Percentiles rank a stretch among this genome's conserved stretches.
phyloP scores from a whole-genome alignment of 2,329 filamentous ascomycete species.

The Leptoxyphium fumago region DNA sequence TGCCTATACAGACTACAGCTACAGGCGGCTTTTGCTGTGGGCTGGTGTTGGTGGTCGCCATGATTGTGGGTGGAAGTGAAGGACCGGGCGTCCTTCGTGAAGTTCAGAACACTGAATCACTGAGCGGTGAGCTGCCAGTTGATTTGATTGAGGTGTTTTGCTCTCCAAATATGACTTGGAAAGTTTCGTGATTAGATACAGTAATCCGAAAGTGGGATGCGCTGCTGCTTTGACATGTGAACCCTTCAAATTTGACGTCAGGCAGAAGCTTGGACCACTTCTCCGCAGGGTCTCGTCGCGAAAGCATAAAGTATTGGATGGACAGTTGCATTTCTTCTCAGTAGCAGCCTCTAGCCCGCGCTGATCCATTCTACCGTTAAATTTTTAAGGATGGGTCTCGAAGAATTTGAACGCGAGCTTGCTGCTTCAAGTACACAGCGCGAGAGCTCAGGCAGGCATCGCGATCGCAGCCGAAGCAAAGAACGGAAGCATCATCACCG shows the following conservation, averaged over 20 bases:
- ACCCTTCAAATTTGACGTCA: background rate
- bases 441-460: constrained; percentile 1
- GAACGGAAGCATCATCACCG: constrained; percentile 26
- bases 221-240: background rate
- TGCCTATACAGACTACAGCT: constrained; percentile 85
- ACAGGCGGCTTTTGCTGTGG: constrained; percentile 38
- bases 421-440: constrained; percentile 47
- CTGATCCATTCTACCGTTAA: too few species aligned
- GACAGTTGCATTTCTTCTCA: too few species aligned
- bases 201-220: background rate
- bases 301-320: too few species aligned
- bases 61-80: too few species aligned
- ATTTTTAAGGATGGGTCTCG: constrained; percentile 36
- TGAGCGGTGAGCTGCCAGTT: too few species aligned
- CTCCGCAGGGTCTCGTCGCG: background rate
- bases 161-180: too few species aligned
- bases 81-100: too few species aligned
- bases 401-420: constrained; percentile 66
- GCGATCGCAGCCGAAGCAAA: constrained; percentile 10
- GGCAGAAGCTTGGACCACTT: background rate
- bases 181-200: too few species aligned
- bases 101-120: too few species aligned
- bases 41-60: background rate
- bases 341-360: too few species aligned
- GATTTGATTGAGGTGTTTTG: too few species aligned